Base-by-base conservation (phyloP, 2,329 filamentous ascomycete genomes). In the Paraconiothyrium sp. region DNA sequence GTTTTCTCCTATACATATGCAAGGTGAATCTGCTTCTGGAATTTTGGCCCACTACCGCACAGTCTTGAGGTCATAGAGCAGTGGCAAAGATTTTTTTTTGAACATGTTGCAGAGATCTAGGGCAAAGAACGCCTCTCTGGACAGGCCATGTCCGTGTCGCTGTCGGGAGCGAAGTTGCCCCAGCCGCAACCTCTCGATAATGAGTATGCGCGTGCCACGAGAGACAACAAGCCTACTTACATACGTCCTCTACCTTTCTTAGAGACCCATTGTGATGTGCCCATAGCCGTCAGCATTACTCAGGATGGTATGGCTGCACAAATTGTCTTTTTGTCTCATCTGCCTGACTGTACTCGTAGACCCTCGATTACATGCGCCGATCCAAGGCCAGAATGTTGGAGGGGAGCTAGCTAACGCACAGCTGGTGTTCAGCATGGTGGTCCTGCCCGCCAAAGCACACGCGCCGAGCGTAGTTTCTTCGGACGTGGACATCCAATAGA, bases 181-280 rank as follows among this genome's bases (percentile, higher is more conserved):
- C 61, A 63, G 1, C 61, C 61, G 5, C 49, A 50, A n/a, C 58
- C 50, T 35, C 35, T 58, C 22, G 50, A 58, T 30, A 63, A n/a
- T 6, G 58, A 14, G 37, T 63, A 63, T 3, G 58, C 51, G 27
- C 61, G 47, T 11, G 58, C 50, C 30, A 63, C 44, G 11, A 64
- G 22, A 52, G 56, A 64, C 13, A 58, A 64, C 39, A 64, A 16
- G 1, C 62, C 62, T 10, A 65, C 60, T 13, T 49, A 24, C 46
- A 56, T 61, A n/a, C 58, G 24, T 13, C 43, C 32, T 64, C 59
- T 3, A 58, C 49, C 22, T 58, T 54, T 39, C 47, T 41, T 41
- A 62, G 43, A 35, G 62, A 65, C 3, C 59, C 20, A 65, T 43
- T 49, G 44, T 62, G 14, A 62, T 6, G 16, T 22, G 58, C 1